These are phyloP conservation scores for Aspergillus hancockii DNA, from an alignment of 495 filamentous ascomycete genomes.

Conservation along the genomic window DNA sequence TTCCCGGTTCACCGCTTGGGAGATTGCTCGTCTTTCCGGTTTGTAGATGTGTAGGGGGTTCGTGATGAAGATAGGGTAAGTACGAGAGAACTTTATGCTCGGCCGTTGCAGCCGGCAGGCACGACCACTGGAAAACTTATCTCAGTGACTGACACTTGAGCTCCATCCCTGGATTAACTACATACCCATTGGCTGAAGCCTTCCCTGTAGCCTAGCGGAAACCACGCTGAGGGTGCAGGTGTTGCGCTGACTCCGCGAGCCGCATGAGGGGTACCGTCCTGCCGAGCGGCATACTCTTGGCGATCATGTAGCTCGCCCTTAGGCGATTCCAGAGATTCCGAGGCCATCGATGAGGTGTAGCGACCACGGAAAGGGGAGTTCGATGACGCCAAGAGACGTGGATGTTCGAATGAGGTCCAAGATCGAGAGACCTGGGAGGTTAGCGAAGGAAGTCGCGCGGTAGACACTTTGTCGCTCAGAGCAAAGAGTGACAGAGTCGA, in stretches of 20 bases:
- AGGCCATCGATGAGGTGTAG: slow-evolving; percentile 41
- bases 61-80: slow-evolving; percentile 79
- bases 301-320: slow-evolving; percentile 31
- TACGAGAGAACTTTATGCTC: slow-evolving; percentile 88
- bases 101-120: slow-evolving; percentile 74
- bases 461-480: slow-evolving; percentile 27
- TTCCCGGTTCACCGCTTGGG: slow-evolving; percentile 42
- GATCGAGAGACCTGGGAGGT: slow-evolving; percentile 62
- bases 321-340: slow-evolving; percentile 39
- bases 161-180: slow-evolving; percentile 17
- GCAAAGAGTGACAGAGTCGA: slow-evolving; percentile 82
- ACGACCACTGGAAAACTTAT: slow-evolving; percentile 66
- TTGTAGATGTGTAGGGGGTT: slow-evolving; percentile 68
- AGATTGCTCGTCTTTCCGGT: slow-evolving; percentile 55
- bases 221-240: slow-evolving; percentile 49
- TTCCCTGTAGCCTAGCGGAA: slow-evolving; percentile 89
- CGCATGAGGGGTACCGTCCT: slow-evolving; percentile 32
- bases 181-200: slow-evolving; percentile 90
- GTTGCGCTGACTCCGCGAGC: slow-evolving; percentile 44
- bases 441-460: slow-evolving; percentile 30
- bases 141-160: slow-evolving; percentile 14
- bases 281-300: slow-evolving; percentile 40
- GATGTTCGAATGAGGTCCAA: slow-evolving; percentile 21
- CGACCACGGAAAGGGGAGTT: slow-evolving; percentile 18
- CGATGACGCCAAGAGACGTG: slow-evolving; percentile 22